Evolutionary conservation across 2,329 filamentous ascomycete species (phyloP).

Genomic region (Fusarium tuaranense): DNA sequence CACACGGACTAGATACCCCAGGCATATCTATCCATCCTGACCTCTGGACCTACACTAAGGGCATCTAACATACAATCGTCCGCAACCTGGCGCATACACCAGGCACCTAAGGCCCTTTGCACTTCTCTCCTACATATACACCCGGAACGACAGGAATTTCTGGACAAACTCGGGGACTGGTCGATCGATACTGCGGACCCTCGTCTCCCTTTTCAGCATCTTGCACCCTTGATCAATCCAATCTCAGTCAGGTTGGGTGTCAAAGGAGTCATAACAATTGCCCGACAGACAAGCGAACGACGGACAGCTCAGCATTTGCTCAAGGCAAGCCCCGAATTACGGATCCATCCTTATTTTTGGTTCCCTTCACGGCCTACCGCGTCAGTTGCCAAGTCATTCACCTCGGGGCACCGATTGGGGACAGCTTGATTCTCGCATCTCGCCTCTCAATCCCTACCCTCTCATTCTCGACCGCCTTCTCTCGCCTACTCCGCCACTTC

Average conservation of each 20-base stretch:
- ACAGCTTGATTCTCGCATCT: conserved; percentile 34
- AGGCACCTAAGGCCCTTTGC: conserved; percentile 13
- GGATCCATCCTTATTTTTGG: conserved; percentile 17
- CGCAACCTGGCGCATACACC: conserved; percentile 7
- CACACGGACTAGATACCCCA: conserved; percentile 3
- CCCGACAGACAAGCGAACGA: conserved; percentile 29
- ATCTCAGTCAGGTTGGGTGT: conserved; percentile 29
- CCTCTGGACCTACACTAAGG: conserved; percentile 12
- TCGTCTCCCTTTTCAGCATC: conserved; percentile 18
- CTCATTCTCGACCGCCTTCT: conserved; percentile 40
- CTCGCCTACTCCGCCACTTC: conserved; percentile 38
- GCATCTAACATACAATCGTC: conserved; percentile 15
- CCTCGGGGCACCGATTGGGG: conserved; percentile 29
- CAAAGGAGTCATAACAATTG: conserved; percentile 29
- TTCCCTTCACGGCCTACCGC: conserved; percentile 15
- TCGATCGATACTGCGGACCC: conserved; percentile 23
- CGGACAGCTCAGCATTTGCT: conserved; percentile 33
- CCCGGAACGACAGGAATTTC: conserved; percentile 18
- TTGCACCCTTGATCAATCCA: conserved; percentile 14
- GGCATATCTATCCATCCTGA: conserved; percentile 6
- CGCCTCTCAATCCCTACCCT: conserved; percentile 32
- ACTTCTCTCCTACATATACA: conserved; percentile 11
- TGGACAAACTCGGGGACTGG: conserved; percentile 20
- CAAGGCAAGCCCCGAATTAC: conserved; percentile 25
- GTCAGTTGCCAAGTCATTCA: conserved; percentile 5